Base-by-base conservation (phyloP, 2,329 filamentous ascomycete genomes). In the Talaromyces sp. region DNA sequence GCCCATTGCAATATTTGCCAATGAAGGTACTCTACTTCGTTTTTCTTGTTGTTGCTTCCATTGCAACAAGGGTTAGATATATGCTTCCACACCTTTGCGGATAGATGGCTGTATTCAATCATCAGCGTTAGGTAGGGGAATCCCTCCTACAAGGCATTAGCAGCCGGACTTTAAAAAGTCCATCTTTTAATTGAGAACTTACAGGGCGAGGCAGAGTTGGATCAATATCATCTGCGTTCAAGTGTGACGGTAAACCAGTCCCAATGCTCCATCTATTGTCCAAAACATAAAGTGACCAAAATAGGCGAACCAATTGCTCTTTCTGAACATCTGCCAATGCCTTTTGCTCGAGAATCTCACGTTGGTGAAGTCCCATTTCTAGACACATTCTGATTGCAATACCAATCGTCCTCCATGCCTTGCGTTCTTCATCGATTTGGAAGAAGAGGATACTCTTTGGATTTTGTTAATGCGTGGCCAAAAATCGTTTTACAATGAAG, bases 341-440 rank as follows among this genome's bases (percentile, higher is more conserved):
- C 17, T 82, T 80, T 60, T 84, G 84, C 56, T 85, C 79, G 59
- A 96, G 82, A 0, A 88, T 90, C 62, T 91, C 87, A 59, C 85
- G 83, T 31, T 90, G 84, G 74, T 96, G 91, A n/a, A 96, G 82
- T 2, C 92, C 92, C 59, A 93, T 80, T 71, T 92, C 89, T 26
- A 91, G 77, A 63, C 90, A 95, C 71, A 93, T 82, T 19, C 92
- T 84, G 17, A 89, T 85, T 1, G 92, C 90, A 64, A 95, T 85
- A 1, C 93, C 93, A 71, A 96, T 92, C n/a, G 93, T 85, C 13
- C 93, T 86, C 91, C 93, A 97, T 0, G 91, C 89, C 11, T 93
- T 81, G 0, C 88, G 83, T 73, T 97, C 93, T 66, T 96, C 90
- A 66, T 93, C 92, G 55, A 86, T 86, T 54, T 96, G 85, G 69